Conservation (phyloP, 352 stramenopile species). For the Phytopythium helicoides region DNA sequence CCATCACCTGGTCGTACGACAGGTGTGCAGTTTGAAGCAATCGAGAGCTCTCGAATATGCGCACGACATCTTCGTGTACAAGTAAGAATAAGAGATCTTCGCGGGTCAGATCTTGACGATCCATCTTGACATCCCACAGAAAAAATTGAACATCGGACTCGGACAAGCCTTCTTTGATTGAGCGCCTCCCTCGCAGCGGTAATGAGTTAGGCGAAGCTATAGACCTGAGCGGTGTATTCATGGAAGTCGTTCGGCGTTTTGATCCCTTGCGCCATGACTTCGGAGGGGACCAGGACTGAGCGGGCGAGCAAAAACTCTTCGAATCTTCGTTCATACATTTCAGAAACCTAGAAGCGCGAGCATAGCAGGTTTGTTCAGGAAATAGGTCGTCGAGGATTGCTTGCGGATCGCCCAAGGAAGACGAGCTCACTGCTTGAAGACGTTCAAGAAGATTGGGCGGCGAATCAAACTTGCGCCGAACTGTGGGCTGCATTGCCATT, state of each 20-base stretch:
- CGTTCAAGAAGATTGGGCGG: not conserved
- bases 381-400: slow-evolving; percentile 1
- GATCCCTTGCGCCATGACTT: too few relatives aligned
- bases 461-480: not conserved
- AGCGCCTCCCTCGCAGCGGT: not conserved
- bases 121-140: slow-evolving; percentile 69
- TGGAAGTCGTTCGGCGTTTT: too few relatives aligned
- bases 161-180: not conserved
- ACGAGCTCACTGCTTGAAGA: not conserved
- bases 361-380: slow-evolving; percentile 2
- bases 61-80: slow-evolving; percentile 28
- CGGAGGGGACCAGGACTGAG: too few relatives aligned
- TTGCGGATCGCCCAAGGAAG: not conserved
- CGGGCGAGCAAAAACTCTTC: too few relatives aligned
- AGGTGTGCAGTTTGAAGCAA: slow-evolving; percentile 30
- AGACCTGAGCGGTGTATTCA: too few relatives aligned
- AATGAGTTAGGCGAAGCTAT: not conserved
- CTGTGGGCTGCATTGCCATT: not conserved
- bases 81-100: slow-evolving; percentile 53
- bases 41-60: slow-evolving; percentile 39
- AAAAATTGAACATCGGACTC: slow-evolving; percentile 13
- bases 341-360: not conserved
- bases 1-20: slow-evolving; percentile 48
- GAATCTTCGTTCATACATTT: too few relatives aligned
- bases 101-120: slow-evolving; percentile 20